Base-by-base conservation (phyloP, 352 stramenopile genomes). In the Globisporangium iwayamae region DNA sequence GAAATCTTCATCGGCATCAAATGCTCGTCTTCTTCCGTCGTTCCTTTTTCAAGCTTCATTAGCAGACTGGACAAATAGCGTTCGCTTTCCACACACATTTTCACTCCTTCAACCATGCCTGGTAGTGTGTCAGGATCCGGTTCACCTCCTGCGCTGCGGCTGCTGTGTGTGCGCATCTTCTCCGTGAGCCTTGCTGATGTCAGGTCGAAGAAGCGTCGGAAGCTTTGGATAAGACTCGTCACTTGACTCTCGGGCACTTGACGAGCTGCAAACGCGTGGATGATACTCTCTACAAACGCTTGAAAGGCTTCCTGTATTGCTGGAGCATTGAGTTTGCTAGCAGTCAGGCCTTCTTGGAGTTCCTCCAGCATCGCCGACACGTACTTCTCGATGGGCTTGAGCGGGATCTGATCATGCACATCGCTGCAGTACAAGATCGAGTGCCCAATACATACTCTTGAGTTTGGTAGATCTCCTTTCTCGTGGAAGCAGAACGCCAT, bases 401-500 rank as follows among this genome's bases (percentile, higher is more conserved):
- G 57, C 2, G 72, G 71, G 8, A 70, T 70, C 14, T 30, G 67
- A 14, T 67, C 47, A 18, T 69, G 45, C 2, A 72, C 69, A 38
- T 81, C 62, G 13, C 62, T 68, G 63, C 68, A 74, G 45, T 92
- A 90, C 58, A 92, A 52, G 32, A 92, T 69, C 25, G 81, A 76
- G 58, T 79, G 72, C 0, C 78, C 81, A 28, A 53, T 70, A 34
- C 76, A 88, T 34, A 68, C 59, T 47, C 79, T 74, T 25, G 78
- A 73, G 39, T 65, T 71, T 8, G 48, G 45, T 0, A 56, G 18
- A 41, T 84, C 68, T 2, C 69, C 60, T 58, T 75, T 25, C 65
- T 87, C 69, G 14, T 70, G 76, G 34, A 70, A 84, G 64, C 83
- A 88, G 65, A 79, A 82, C 3, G 74, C 81, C 30, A 90, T 58